Evolutionary conservation across 1,139 yeast genomes (phyloP).

Genomic region (Hansenula anomala): DNA sequence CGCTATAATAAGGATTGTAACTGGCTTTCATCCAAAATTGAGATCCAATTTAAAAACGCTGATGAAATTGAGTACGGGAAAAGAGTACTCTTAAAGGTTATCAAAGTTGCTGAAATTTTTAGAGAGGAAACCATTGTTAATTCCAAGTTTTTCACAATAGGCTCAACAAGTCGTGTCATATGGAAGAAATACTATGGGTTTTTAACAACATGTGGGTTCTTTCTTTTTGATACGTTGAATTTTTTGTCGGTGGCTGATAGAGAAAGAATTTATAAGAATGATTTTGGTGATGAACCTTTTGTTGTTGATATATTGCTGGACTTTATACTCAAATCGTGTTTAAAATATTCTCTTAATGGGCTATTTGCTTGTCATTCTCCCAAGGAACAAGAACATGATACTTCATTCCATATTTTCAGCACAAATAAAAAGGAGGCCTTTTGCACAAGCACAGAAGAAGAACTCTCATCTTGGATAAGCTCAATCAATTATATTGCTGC

Average conservation of each 20-base stretch:
- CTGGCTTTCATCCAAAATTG: constrained; percentile 20
- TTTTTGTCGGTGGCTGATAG: constrained; percentile 16
- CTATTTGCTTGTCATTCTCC: constrained; percentile 26
- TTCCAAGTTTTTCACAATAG: constrained; percentile 23
- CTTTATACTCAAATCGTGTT: constrained; percentile 10
- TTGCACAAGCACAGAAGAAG: constrained; percentile 28
- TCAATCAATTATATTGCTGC: constrained; percentile 53
- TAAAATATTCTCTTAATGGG: constrained; percentile 22
- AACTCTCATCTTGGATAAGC: constrained; percentile 50
- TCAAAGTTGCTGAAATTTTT: constrained; percentile 20
- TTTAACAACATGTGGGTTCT: constrained; percentile 39
- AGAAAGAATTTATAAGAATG: constrained; percentile 7
- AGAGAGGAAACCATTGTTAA: constrained; percentile 19
- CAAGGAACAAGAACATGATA: constrained; percentile 11
- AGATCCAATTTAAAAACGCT: constrained; percentile 4
- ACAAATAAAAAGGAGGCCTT: constrained; percentile 30
- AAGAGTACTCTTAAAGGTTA: constrained; percentile 15
- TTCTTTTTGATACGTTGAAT: constrained; percentile 33
- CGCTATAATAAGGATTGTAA: constrained; percentile 14
- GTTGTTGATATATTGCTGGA: constrained; percentile 16
- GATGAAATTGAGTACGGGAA: constrained; percentile 6
- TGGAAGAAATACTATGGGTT: constrained; percentile 40
- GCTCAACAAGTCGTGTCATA: constrained; percentile 22
- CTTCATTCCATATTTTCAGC: constrained; percentile 31
- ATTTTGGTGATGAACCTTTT: constrained; percentile 5